A percentile compares a stretch with the other conserved stretches of the same genome.
Conservation (phyloP, 73 alveolate genomes). For the Blepharisma japonicum region DNA sequence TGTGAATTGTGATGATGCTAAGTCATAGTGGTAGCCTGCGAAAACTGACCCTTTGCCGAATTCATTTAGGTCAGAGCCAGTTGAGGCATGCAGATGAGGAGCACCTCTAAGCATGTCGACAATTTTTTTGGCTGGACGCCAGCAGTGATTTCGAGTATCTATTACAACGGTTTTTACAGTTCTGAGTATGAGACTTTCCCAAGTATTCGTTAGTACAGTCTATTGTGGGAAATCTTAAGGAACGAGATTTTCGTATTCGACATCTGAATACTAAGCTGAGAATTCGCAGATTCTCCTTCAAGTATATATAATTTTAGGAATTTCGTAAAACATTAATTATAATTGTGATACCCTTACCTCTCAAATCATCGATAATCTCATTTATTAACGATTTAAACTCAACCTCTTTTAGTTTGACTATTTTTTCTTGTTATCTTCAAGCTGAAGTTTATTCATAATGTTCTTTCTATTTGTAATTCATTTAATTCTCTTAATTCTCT, state of each 20-base stretch:
- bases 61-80: slow-evolving; percentile 80
- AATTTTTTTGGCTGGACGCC: slow-evolving; percentile 63
- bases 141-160: slow-evolving; percentile 84
- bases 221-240: slow-evolving; percentile 79
- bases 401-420: too few species aligned
- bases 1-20: slow-evolving; percentile 75
- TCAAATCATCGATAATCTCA: too few species aligned
- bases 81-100: slow-evolving; percentile 92
- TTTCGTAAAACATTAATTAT: too few species aligned
- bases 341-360: too few species aligned
- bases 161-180: slow-evolving; percentile 83
- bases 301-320: too few species aligned
- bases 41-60: slow-evolving; percentile 76
- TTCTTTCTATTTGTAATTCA: too few species aligned
- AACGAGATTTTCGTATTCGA: slow-evolving; percentile 45
- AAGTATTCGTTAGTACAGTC: slow-evolving; percentile 69
- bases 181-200: slow-evolving; percentile 86
- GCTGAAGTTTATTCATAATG: too few species aligned
- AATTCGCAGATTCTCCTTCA: slow-evolving; percentile 79
- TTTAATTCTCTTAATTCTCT: too few species aligned
- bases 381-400: too few species aligned
- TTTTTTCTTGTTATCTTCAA: too few species aligned
- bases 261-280: slow-evolving; percentile 35
- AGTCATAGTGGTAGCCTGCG: slow-evolving; percentile 90
- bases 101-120: slow-evolving; percentile 75